These are phyloP conservation scores for Alternaria dauci DNA, from an alignment of 2,329 filamentous ascomycete species.

Conservation along the genomic window DNA sequence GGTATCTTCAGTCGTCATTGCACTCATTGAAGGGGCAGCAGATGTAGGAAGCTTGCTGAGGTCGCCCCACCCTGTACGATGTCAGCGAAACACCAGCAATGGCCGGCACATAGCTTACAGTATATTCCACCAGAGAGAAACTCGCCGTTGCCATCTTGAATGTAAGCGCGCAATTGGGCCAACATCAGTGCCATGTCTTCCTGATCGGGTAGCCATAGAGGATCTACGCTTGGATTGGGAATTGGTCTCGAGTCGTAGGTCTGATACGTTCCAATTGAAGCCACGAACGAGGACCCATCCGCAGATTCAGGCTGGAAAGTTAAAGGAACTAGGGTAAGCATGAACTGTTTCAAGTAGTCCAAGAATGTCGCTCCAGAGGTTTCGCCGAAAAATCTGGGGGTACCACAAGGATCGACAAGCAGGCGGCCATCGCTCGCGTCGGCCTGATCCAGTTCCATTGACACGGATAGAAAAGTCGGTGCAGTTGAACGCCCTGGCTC, in stretches of 20 bases:
- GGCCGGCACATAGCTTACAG: slow-evolving; percentile 19
- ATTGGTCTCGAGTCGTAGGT: slow-evolving; percentile 41
- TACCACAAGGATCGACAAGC: slow-evolving; percentile 30
- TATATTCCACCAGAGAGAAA: slow-evolving; percentile 35
- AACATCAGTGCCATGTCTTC: slow-evolving; percentile 34
- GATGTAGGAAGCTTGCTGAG: slow-evolving; percentile 24
- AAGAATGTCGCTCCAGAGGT: slow-evolving; percentile 40
- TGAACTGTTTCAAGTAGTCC: slow-evolving; percentile 37
- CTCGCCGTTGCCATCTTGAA: slow-evolving; percentile 37
- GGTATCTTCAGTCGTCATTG: slow-evolving; percentile 28
- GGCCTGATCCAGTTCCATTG: slow-evolving; percentile 13
- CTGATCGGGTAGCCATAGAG: slow-evolving; percentile 36
- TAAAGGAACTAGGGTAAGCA: slow-evolving; percentile 33
- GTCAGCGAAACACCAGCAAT: neutral
- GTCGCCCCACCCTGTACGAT: slow-evolving; percentile 31
- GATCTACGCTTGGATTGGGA: slow-evolving; percentile 34
- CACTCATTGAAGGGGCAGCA: slow-evolving; percentile 19
- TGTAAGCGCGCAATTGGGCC: slow-evolving; percentile 28
- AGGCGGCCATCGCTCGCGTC: slow-evolving; percentile 26
- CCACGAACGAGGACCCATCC: slow-evolving; percentile 32
- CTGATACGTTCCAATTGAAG: slow-evolving; percentile 36
- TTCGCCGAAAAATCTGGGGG: slow-evolving; percentile 31
- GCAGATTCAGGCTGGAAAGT: slow-evolving; percentile 23
- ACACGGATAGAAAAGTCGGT: slow-evolving; percentile 16
- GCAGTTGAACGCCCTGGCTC: slow-evolving; percentile 14